phyloP scores from a whole-genome alignment of 1,284 basidiomycete species.

The Athelia sp. region DNA sequence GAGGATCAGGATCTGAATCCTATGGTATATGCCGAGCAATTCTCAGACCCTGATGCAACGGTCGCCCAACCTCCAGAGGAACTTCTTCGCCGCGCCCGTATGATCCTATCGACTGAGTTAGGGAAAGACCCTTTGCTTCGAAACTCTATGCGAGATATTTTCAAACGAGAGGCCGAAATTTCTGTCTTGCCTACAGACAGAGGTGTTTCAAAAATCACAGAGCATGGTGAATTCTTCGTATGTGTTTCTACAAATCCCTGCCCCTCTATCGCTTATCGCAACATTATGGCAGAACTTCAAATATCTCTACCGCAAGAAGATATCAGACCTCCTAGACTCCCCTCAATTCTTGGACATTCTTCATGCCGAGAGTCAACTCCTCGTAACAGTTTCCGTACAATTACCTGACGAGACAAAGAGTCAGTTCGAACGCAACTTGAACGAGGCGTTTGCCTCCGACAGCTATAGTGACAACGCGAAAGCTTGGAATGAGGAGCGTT shows the following conservation, averaged over 20 bases:
- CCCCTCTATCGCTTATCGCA: constrained; percentile 4
- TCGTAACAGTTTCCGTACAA: constrained; percentile 76
- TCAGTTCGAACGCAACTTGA: constrained; percentile 70
- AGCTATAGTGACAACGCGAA: constrained; percentile 81
- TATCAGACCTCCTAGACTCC: constrained; percentile 65
- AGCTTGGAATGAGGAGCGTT: constrained; percentile 91
- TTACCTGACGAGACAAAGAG: constrained; percentile 62
- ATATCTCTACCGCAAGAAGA: constrained; percentile 83
- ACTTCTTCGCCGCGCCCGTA: constrained; percentile 68
- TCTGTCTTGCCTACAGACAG: constrained; percentile 88
- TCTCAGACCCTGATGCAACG: constrained; percentile 58
- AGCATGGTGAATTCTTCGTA: constrained; percentile 87
- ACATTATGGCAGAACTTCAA: constrained; percentile 77
- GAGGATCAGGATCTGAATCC: constrained; percentile 79
- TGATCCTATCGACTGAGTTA: constrained; percentile 88
- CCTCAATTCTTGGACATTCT: constrained; percentile 92
- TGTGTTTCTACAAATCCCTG: constrained; percentile 25
- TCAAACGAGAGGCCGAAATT: constrained; percentile 76
- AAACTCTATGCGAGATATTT: constrained; percentile 73
- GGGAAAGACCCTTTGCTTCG: constrained; percentile 91
- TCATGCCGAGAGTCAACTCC: constrained; percentile 83
- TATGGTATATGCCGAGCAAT: constrained; percentile 70
- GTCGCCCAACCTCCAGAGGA: constrained; percentile 59
- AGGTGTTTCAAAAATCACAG: constrained; percentile 88
- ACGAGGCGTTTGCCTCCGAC: constrained; percentile 81